Conservation (phyloP, 2,329 filamentous ascomycete genomes). For the Phaeosphaeria sp. region DNA sequence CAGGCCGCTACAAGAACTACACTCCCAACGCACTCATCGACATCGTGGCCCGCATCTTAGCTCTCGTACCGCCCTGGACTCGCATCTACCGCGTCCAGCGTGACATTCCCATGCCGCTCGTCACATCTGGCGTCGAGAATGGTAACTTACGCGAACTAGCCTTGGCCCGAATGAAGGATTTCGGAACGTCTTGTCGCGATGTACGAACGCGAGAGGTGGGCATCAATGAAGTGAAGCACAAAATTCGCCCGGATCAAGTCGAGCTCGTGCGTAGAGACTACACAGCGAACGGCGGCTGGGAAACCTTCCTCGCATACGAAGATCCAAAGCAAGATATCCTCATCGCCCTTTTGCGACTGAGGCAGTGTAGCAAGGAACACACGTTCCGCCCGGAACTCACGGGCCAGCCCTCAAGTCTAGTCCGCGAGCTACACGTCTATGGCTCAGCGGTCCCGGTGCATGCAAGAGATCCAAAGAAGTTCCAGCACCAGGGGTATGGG, state of each 20-base stretch:
- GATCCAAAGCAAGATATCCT: conserved; percentile 98
- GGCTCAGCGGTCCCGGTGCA: conserved; percentile 97
- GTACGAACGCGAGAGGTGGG: conserved; percentile 96
- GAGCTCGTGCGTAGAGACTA: conserved; percentile 96
- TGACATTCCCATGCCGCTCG: conserved; percentile 99
- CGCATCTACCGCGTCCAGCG: conserved; percentile 97
- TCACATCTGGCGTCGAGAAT: conserved; percentile 98
- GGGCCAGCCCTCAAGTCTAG: conserved; percentile 86
- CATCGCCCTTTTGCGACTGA: conserved; percentile 84
- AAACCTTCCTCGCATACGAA: conserved; percentile 97
- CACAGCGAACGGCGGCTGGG: conserved; percentile 94
- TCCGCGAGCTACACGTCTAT: conserved; percentile 95
- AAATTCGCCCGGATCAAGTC: conserved; percentile 94
- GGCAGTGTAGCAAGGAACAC: conserved; percentile 90
- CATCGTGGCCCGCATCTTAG: conserved; percentile 93
- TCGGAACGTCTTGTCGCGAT: conserved; percentile 94
- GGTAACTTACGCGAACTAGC: conserved; percentile 94
- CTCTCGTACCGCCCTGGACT: conserved; percentile 95
- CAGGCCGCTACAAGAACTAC: conserved; percentile 97
- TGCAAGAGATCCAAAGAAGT: conserved; percentile 91
- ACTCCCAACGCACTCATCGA: conserved; percentile 97
- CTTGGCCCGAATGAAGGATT: conserved; percentile 98
- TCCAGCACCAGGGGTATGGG: conserved; percentile 97
- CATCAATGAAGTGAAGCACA: conserved; percentile 99
- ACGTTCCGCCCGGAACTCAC: conserved; percentile 89